phyloP scores from a whole-genome alignment of 2,329 filamentous ascomycete species.

The Epichloe hybrida region DNA sequence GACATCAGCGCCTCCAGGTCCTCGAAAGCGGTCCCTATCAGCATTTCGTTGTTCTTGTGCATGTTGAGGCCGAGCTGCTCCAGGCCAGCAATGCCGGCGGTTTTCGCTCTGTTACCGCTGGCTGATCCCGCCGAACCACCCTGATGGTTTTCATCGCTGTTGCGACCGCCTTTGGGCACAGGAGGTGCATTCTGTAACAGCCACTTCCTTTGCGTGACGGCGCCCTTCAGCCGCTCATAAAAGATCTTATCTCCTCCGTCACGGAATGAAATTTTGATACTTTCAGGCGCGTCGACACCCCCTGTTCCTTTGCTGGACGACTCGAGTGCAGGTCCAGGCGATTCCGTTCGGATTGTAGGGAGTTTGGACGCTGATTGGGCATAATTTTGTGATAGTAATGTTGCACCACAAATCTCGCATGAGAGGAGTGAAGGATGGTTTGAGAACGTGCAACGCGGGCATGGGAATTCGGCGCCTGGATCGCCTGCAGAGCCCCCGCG shows the following conservation, averaged over 20 bases:
- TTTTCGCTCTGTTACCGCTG: constrained; percentile 32
- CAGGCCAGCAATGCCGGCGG: constrained; percentile 81
- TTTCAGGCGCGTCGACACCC: constrained; percentile 49
- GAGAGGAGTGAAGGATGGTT: constrained; percentile 78
- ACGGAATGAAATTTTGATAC: constrained; percentile 84
- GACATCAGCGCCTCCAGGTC: constrained; percentile 95
- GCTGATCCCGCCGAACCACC: constrained; percentile 12
- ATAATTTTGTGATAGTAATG: constrained; percentile 45
- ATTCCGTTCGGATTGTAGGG: constrained; percentile 46
- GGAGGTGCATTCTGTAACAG: constrained; percentile 80
- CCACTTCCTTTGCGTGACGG: constrained; percentile 91
- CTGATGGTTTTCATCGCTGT: constrained; percentile 22
- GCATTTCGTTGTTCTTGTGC: constrained; percentile 81
- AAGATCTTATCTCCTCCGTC: constrained; percentile 82
- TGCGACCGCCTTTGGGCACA: constrained; percentile 49
- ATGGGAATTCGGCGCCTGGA: constrained; percentile 39
- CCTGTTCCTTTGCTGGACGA: constrained; percentile 13
- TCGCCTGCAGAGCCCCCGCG: constrained; percentile 3
- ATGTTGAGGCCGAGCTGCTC: constrained; percentile 75
- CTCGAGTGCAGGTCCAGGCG: constrained; percentile 59
- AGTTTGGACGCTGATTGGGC: constrained; percentile 18
- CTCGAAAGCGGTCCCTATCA: constrained; percentile 90
- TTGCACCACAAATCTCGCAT: constrained; percentile 84
- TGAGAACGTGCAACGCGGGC: constrained; percentile 81
- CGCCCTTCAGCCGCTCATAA: constrained; percentile 73